Conservation (phyloP, 306 rosid species). For the Cicer cuneatum region DNA sequence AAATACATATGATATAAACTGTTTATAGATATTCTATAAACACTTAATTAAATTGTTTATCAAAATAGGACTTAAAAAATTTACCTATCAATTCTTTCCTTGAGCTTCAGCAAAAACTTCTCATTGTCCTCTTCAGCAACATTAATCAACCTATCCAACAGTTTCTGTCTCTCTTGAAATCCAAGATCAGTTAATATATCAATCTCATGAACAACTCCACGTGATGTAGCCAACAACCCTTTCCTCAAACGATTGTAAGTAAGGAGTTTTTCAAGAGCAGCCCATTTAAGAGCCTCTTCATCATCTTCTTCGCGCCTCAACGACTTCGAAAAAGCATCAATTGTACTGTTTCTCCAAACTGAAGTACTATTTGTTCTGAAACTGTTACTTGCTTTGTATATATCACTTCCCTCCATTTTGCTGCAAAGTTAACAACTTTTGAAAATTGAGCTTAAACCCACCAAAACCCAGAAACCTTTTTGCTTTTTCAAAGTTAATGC, state of each 20-base stretch:
- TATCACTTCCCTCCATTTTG: slow-evolving; percentile 33
- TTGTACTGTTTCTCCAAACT: slow-evolving; percentile 55
- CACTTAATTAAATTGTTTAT: too few relatives aligned
- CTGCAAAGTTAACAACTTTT: not conserved
- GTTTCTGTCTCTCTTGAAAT: slow-evolving; percentile 43
- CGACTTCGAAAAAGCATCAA: slow-evolving; percentile 62
- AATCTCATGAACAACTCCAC: slow-evolving; percentile 58
- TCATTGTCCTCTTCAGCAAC: slow-evolving; percentile 60
- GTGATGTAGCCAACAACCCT: slow-evolving; percentile 60
- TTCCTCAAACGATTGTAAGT: slow-evolving; percentile 73
- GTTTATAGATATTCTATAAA: too few relatives aligned
- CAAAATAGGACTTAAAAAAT: too few relatives aligned
- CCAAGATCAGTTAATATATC: slow-evolving; percentile 56
- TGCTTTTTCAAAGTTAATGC: slow-evolving; percentile 10
- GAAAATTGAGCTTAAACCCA: slow-evolving; percentile 26
- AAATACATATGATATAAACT: too few relatives aligned
- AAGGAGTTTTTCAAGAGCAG: slow-evolving; percentile 77
- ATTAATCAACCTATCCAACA: slow-evolving; percentile 58
- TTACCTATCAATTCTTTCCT: slow-evolving; percentile 60
- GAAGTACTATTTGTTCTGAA: slow-evolving; percentile 43
- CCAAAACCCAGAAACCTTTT: slow-evolving; percentile 24
- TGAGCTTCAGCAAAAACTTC: slow-evolving; percentile 65
- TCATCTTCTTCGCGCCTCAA: slow-evolving; percentile 54
- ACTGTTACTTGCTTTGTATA: slow-evolving; percentile 49
- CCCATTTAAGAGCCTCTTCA: slow-evolving; percentile 84